phyloP scores from a whole-genome alignment of 2,329 filamentous ascomycete species.

The Fusarium domesticum region DNA sequence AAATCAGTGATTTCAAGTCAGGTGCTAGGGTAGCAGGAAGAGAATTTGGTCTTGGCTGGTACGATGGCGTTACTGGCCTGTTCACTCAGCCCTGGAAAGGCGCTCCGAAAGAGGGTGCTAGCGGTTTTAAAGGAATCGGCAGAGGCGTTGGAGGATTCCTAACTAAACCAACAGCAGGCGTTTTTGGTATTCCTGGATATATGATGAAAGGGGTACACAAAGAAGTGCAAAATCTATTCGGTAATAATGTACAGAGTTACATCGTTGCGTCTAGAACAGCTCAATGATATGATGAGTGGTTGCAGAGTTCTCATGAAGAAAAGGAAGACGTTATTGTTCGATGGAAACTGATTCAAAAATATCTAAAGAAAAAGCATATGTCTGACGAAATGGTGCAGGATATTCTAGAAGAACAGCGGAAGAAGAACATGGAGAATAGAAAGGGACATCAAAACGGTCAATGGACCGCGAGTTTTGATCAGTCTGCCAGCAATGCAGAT shows the following conservation, averaged over 20 bases:
- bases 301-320: slow-evolving; percentile 50
- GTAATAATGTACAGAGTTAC: slow-evolving; percentile 66
- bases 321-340: slow-evolving; percentile 56
- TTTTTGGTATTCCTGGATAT: no score
- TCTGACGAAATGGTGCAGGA: slow-evolving; percentile 21
- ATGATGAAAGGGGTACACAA: slow-evolving; percentile 72
- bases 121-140: no score
- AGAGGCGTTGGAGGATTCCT: no score
- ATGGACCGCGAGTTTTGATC: no score
- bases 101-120: no score
- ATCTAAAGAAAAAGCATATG: slow-evolving; percentile 15
- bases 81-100: slow-evolving; percentile 81
- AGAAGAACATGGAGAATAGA: slow-evolving; percentile 1
- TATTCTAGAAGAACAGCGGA: slow-evolving; percentile 19
- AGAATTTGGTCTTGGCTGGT: slow-evolving; percentile 72
- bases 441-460: no score
- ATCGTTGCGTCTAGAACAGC: slow-evolving; percentile 68
- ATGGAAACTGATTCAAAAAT: slow-evolving; percentile 44
- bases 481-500: no score
- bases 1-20: slow-evolving; percentile 70
- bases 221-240: slow-evolving; percentile 50
- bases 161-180: no score
- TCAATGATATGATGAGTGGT: slow-evolving; percentile 66
- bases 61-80: slow-evolving; percentile 74
- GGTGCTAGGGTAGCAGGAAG: slow-evolving; percentile 73